Conservation (phyloP, 164 flowering plant species). For the Annona cherimola region DNA sequence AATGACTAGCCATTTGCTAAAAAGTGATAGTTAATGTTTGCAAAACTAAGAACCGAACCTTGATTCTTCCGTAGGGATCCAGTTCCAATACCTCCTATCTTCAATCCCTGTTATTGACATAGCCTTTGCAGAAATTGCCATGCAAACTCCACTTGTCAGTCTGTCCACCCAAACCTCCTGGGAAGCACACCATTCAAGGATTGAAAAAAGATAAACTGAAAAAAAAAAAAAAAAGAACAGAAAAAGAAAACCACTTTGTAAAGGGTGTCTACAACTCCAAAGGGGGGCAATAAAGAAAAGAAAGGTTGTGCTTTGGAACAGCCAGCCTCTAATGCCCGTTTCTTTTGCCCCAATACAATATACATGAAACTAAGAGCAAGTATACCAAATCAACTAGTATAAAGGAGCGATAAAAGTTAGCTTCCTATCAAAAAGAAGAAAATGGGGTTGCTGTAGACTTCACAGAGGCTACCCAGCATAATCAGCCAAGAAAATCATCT, state of each 20-base stretch:
- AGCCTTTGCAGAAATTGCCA: constrained; percentile 76
- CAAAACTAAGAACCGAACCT: constrained; percentile 36
- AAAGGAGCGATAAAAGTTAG: too few relatives aligned
- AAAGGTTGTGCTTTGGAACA: neutral
- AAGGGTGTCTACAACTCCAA: neutral
- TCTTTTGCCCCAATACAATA: neutral
- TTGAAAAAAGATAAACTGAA: neutral
- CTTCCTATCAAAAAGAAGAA: too few relatives aligned
- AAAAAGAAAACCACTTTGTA: too few relatives aligned
- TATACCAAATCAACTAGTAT: too few relatives aligned
- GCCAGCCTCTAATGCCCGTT: neutral
- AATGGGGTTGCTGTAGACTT: too few relatives aligned
- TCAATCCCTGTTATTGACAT: constrained; percentile 90
- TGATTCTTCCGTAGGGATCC: constrained; percentile 92
- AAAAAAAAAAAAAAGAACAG: too few relatives aligned
- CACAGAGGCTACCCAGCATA: too few relatives aligned
- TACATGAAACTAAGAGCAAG: neutral
- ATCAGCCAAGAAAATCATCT: too few relatives aligned
- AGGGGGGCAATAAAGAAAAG: constrained; percentile 1
- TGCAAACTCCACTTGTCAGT: constrained; percentile 72
- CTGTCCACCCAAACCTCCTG: constrained; percentile 94
- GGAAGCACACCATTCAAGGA: neutral
- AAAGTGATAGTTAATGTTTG: neutral
- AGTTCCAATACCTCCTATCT: constrained; percentile 94
- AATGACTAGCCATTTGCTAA: neutral